Evolutionary conservation across 2,329 filamentous ascomycete genomes (phyloP).

Genomic region (Xylariaceae sp.): DNA sequence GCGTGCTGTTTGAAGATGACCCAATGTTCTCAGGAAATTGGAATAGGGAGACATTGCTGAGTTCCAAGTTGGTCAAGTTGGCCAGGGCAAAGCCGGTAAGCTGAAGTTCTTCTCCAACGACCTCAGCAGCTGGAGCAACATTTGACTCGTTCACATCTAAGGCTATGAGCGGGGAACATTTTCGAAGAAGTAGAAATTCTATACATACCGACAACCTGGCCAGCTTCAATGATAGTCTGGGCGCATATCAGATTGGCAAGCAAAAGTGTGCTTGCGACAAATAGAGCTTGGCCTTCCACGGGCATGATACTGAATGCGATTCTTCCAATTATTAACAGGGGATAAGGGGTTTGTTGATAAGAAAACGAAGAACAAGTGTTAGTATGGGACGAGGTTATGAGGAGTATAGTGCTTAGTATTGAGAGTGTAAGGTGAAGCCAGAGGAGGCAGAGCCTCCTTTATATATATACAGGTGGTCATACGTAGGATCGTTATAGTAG

Average conservation of each 20-base stretch:
- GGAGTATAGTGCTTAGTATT: no score
- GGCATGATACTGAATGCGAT: constrained; percentile 1
- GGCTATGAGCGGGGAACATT: background rate
- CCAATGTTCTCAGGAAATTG: constrained; percentile 18
- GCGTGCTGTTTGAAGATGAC: constrained; percentile 1
- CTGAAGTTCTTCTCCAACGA: constrained; percentile 1
- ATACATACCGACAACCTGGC: constrained; percentile 12
- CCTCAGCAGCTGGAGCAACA: constrained; percentile 12
- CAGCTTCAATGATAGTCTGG: constrained; percentile 12
- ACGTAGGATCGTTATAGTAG: no score
- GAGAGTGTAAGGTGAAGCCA: no score
- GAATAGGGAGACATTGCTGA: constrained; percentile 30
- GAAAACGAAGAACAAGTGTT: no score
- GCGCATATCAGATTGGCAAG: constrained; percentile 2
- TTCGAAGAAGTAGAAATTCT: background rate
- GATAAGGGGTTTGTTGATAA: background rate
- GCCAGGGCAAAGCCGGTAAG: constrained; percentile 22
- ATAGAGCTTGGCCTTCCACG: constrained; percentile 2
- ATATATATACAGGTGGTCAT: no score
- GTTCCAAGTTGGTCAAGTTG: constrained; percentile 21
- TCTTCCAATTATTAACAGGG: background rate
- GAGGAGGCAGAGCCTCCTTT: no score
- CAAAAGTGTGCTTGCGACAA: constrained; percentile 2
- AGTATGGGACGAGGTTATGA: no score
- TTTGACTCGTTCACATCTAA: constrained; percentile 10